Conservation (phyloP, 139 green algal species). For the Chlorella sorokiniana region DNA sequence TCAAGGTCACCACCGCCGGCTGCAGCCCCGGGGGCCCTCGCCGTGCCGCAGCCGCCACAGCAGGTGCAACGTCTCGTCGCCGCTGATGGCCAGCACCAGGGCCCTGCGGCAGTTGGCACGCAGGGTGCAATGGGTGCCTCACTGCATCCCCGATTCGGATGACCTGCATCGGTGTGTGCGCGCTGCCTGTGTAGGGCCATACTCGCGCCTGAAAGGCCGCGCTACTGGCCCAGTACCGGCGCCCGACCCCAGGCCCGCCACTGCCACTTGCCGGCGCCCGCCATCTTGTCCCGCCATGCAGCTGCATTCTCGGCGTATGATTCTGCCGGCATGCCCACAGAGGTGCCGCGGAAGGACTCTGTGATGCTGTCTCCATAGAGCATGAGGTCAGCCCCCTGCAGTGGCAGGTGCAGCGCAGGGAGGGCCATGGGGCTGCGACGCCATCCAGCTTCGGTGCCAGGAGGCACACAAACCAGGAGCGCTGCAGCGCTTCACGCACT, state of each 20-base stretch:
- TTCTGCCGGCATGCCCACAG: neutral
- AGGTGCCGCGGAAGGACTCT: neutral
- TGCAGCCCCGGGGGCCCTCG: neutral
- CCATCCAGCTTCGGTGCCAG: no score
- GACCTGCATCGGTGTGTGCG: neutral
- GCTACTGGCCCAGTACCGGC: no score
- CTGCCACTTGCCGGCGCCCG: no score
- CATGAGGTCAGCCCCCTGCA: neutral
- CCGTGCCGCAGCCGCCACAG: conserved; percentile 20
- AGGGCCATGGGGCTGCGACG: neutral
- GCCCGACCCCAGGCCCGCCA: no score
- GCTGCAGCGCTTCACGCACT: no score
- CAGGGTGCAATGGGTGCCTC: neutral
- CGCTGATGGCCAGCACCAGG: neutral
- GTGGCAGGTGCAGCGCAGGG: neutral
- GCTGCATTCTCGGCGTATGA: neutral
- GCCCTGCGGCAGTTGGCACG: neutral
- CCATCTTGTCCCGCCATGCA: no score
- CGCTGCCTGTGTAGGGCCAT: no score
- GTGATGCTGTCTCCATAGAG: conserved; percentile 17
- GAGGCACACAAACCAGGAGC: no score
- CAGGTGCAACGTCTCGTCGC: conserved; percentile 21
- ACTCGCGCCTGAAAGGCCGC: no score
- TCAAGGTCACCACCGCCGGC: neutral
- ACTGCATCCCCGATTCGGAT: neutral